Evolutionary conservation across 495 filamentous ascomycete genomes (phyloP).

Genomic region (Trypethelium eluteriae): DNA sequence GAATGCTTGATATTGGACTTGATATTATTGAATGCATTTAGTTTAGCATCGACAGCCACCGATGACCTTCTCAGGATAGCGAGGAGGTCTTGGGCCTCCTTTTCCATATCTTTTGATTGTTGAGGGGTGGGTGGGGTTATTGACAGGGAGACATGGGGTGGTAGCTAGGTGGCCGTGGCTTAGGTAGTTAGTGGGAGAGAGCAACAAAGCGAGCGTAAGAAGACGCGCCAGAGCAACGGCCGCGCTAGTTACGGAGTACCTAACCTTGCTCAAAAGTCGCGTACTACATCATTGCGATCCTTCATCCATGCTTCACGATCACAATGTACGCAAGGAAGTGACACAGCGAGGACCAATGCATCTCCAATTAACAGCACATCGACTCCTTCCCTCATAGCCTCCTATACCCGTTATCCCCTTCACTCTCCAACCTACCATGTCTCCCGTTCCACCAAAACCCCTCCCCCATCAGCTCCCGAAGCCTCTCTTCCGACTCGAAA

Average conservation of each 20-base stretch:
- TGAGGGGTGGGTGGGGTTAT: background rate
- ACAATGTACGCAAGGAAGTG: no score
- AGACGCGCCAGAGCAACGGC: slow-evolving; percentile 9
- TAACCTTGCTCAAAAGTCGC: no score
- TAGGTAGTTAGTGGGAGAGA: background rate
- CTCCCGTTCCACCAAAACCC: slow-evolving; percentile 18
- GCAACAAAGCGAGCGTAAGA: slow-evolving; percentile 1
- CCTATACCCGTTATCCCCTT: slow-evolving; percentile 22
- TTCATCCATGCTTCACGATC: no score
- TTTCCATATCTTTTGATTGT: slow-evolving; percentile 39
- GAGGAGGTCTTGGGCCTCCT: slow-evolving; percentile 58
- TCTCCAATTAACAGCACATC: no score
- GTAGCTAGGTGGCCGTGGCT: background rate
- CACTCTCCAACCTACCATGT: slow-evolving; percentile 21
- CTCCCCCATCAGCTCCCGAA: slow-evolving; percentile 20
- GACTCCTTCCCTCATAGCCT: background rate
- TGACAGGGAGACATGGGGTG: background rate
- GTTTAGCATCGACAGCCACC: slow-evolving; percentile 60
- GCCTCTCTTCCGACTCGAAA: slow-evolving; percentile 27
- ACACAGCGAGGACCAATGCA: no score
- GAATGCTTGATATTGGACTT: slow-evolving; percentile 86
- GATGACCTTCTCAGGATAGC: slow-evolving; percentile 59
- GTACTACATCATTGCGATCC: no score
- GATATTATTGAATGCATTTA: slow-evolving; percentile 59
- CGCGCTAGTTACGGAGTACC: background rate